Base-by-base conservation (phyloP, 2,329 filamentous ascomycete species). In the Lecanosticta acicola region DNA sequence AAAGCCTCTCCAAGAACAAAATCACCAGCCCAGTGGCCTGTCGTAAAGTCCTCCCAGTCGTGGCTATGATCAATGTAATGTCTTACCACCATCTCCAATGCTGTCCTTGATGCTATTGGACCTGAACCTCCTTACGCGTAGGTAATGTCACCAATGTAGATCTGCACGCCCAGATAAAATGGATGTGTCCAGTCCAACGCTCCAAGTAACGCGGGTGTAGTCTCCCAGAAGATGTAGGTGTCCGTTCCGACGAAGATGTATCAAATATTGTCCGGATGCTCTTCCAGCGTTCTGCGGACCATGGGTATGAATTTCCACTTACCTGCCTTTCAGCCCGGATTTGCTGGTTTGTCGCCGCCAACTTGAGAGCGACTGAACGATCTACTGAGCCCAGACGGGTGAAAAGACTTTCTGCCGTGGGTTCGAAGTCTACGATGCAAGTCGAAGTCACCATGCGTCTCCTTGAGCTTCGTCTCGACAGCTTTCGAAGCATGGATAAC, bases 171-270 rank as follows among this genome's bases (percentile, higher is more conserved):
- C n/a, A 62, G 61, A 46, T 72, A 72, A 48, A 69, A 64, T 2
- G 65, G 61, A 21, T 68, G 67, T 13, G 63, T 59, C 24, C 63
- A 62, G 44, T 72, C 67, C 5, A 71, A 58, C 10, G 64, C 54
- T 26, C 54, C 50, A 3, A 68, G 50, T 61, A 70, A 71, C 20
- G 67, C 63, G 18, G 71, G 52, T 13, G 68, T 37, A n/a, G 74
- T 75, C 32, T 69, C 62, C 68, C 76, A 75, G 5, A 76, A 65
- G 36, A 79, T 62, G 50, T 76, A 79, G 0, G 76, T 79, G 55
- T 81, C 78, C 1, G 75, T 72, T 53, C 80, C 77, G 37, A 78
- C 71, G 58, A 81, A 81, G 41, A 78, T 65, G 50, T 73, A 81
- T 78, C 78, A 81, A 44, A 73, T 75, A 38, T 73, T 74, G 18